Evolutionary conservation across 2,329 filamentous ascomycete species (phyloP).

Genomic region (Claviceps fusiformis): DNA sequence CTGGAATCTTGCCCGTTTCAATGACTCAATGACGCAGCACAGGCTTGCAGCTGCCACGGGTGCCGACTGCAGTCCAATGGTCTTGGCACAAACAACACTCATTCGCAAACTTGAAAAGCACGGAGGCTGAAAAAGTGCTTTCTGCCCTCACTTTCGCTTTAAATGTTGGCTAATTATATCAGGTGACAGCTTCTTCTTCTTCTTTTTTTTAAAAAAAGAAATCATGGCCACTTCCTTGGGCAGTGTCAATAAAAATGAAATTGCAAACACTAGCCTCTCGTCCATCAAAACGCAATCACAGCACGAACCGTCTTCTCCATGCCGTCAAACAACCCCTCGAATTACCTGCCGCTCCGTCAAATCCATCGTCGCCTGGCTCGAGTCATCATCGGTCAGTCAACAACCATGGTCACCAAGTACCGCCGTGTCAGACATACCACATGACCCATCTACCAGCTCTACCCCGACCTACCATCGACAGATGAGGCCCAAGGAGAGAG

Average conservation of each 20-base stretch:
- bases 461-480: neutral
- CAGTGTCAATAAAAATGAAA: slow-evolving; percentile 9
- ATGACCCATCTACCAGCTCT: slow-evolving; percentile 3
- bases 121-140: neutral
- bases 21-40: neutral
- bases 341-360: slow-evolving; percentile 14
- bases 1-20: neutral
- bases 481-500: neutral
- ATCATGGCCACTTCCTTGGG: slow-evolving; percentile 8
- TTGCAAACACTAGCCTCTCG: slow-evolving; percentile 16
- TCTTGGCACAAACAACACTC: neutral
- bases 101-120: too few relatives aligned
- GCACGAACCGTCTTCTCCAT: slow-evolving; percentile 1
- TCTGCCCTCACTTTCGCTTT: neutral
- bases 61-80: neutral
- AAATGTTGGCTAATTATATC: neutral
- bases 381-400: slow-evolving; percentile 10
- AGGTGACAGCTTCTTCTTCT: neutral
- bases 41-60: neutral
- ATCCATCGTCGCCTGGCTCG: slow-evolving; percentile 20
- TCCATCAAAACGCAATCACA: slow-evolving; percentile 14
- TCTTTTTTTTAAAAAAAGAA: neutral
- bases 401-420: slow-evolving; percentile 1
- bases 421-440: neutral
- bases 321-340: neutral